A percentile compares a stretch with the other conserved stretches of the same genome.
These are phyloP conservation scores for Lentinula aciculospora DNA, from an alignment of 768 basidiomycete genomes.

Conservation along the genomic window DNA sequence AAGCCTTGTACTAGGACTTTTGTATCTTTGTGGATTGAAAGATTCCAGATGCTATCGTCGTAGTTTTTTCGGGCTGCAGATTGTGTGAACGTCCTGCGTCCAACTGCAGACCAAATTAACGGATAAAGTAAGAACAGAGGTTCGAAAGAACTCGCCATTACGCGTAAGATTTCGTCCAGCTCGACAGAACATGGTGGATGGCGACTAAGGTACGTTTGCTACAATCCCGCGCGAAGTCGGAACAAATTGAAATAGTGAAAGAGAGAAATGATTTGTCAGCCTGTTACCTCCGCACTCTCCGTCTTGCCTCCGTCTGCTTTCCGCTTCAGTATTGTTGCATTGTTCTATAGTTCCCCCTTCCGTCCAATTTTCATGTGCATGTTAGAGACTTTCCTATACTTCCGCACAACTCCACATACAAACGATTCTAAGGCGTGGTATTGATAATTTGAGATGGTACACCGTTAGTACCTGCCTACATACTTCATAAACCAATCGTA, in stretches of 20 bases:
- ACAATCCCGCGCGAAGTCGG: background rate
- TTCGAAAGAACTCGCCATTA: constrained; percentile 35
- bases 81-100: constrained; percentile 77
- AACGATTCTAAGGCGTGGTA: background rate
- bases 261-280: background rate
- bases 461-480: too few relatives aligned
- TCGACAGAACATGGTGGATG: constrained; percentile 50
- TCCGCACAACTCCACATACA: background rate
- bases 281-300: background rate
- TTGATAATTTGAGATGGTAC: background rate
- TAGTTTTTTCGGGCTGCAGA: constrained; percentile 74
- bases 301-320: background rate
- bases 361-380: background rate
- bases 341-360: too few relatives aligned
- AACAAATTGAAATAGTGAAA: background rate
- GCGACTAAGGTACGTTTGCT: constrained; percentile 5
- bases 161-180: constrained; percentile 51
- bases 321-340: background rate
- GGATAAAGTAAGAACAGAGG: background rate
- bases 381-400: too few relatives aligned
- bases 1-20: constrained; percentile 89
- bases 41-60: constrained; percentile 85
- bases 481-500: too few relatives aligned
- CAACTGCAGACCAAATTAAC: constrained; percentile 30
- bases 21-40: constrained; percentile 91